These are phyloP conservation scores for Ochetophila trinervis DNA, from an alignment of 306 rosid species.

Conservation along the genomic window DNA sequence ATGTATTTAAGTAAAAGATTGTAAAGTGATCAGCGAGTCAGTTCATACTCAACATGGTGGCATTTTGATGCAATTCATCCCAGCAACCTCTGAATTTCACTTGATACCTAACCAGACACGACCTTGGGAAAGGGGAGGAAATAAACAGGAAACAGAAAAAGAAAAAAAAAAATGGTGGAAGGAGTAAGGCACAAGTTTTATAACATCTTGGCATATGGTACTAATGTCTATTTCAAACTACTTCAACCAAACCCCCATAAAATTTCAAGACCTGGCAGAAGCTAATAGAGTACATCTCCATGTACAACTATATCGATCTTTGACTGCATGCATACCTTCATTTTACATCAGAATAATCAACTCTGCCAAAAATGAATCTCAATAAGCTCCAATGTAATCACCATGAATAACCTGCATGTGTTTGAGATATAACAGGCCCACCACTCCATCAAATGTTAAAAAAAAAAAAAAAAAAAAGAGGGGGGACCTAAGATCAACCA, in stretches of 20 bases:
- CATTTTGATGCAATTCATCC: constrained; percentile 61
- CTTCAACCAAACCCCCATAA: constrained; percentile 35
- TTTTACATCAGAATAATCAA: constrained; percentile 63
- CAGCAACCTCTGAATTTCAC: constrained; percentile 75
- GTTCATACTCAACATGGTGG: constrained; percentile 55
- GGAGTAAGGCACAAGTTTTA: constrained; percentile 54
- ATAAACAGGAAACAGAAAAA: background rate
- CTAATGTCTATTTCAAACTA: constrained; percentile 28
- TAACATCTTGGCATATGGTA: constrained; percentile 35
- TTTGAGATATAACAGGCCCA: constrained; percentile 70
- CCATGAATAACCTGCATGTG: constrained; percentile 74
- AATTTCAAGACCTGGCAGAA: constrained; percentile 34
- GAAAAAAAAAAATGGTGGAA: constrained; percentile 13
- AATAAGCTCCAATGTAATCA: constrained; percentile 77
- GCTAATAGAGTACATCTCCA: constrained; percentile 43
- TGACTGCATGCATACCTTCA: constrained; percentile 79
- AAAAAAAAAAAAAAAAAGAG: constrained; percentile 42
- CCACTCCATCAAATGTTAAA: constrained; percentile 58
- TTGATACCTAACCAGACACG: constrained; percentile 60
- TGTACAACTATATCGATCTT: constrained; percentile 49
- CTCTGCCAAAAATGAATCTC: constrained; percentile 63
- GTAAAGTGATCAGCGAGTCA: constrained; percentile 49
- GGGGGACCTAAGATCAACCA: constrained; percentile 45
- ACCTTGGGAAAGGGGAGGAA: constrained; percentile 48
- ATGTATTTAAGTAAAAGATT: constrained; percentile 47